These are phyloP conservation scores for Candida ficus DNA, from an alignment of 805 yeast species.

Conservation along the genomic window DNA sequence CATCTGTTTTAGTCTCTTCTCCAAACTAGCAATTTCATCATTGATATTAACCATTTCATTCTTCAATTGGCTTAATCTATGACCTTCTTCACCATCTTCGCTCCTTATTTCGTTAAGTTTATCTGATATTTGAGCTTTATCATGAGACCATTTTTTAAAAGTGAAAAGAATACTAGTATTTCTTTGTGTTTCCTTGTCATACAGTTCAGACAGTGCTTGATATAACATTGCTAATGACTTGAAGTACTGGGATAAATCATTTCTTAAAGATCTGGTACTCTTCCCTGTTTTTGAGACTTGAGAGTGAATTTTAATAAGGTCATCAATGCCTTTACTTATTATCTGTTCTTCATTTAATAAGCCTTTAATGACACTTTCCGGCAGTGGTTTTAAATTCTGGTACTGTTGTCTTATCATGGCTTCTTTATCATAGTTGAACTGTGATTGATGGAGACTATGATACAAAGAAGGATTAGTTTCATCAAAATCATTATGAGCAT, in stretches of 20 bases:
- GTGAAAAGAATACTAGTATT: constrained; percentile 23
- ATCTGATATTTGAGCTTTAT: constrained; percentile 28
- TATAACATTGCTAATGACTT: constrained; percentile 33
- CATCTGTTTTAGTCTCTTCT: constrained; percentile 29
- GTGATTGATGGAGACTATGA: too few species aligned
- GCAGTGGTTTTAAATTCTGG: constrained; percentile 1
- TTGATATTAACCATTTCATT: constrained; percentile 29
- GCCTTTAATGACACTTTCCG: constrained; percentile 13
- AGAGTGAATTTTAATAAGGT: constrained; percentile 21
- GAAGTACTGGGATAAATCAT: constrained; percentile 27
- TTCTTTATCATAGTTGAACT: not conserved
- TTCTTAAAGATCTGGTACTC: constrained; percentile 26
- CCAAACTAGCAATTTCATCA: constrained; percentile 32
- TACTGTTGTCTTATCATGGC: not conserved
- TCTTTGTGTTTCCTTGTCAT: constrained; percentile 29
- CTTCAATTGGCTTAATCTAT: constrained; percentile 31
- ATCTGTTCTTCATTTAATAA: constrained; percentile 18
- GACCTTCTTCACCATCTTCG: constrained; percentile 33
- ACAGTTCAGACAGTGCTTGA: constrained; percentile 37
- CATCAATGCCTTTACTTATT: constrained; percentile 12
- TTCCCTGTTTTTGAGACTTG: constrained; percentile 29
- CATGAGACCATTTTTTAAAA: constrained; percentile 36
- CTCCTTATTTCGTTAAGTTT: constrained; percentile 36
- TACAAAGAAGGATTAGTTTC: too few species aligned
- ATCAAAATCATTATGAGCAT: not conserved